These are phyloP conservation scores for Curvularia sp. DNA, from an alignment of 2,329 filamentous ascomycete species.

Conservation along the genomic window DNA sequence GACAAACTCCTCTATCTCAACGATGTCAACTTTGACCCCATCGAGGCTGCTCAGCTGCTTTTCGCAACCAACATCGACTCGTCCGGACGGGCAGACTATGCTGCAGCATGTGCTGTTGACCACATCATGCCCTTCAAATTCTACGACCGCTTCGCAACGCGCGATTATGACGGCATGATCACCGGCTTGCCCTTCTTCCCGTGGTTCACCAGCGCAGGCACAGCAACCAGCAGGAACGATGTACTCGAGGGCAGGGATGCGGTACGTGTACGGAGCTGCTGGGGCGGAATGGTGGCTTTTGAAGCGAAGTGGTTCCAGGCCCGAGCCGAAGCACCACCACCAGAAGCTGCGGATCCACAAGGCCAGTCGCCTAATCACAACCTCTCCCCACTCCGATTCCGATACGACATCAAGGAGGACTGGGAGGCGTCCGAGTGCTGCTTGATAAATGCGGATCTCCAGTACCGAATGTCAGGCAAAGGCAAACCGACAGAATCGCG, in stretches of 20 bases:
- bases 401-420: constrained; percentile 52
- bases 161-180: constrained; percentile 69
- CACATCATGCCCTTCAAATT: constrained; percentile 71
- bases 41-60: constrained; percentile 66
- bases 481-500: constrained; percentile 57
- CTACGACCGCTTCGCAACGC: constrained; percentile 76
- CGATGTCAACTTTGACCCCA: constrained; percentile 68
- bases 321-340: constrained; percentile 29
- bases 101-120: constrained; percentile 74
- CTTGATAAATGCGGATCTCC: constrained; percentile 56
- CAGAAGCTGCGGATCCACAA: constrained; percentile 21
- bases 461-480: constrained; percentile 45
- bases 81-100: constrained; percentile 63
- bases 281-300: constrained; percentile 77
- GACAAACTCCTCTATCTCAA: constrained; percentile 69
- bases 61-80: constrained; percentile 66
- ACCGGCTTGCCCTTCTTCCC: constrained; percentile 72
- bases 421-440: constrained; percentile 60
- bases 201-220: constrained; percentile 65
- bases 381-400: constrained; percentile 53
- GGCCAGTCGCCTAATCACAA: constrained; percentile 22
- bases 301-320: constrained; percentile 66
- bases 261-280: constrained; percentile 75
- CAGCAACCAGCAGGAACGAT: constrained; percentile 63
- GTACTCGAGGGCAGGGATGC: constrained; percentile 67